Percentiles rank a stretch among this genome's conserved stretches.
phyloP scores from a whole-genome alignment of 2,329 filamentous ascomycete genomes.

The Trichophyton equinum region DNA sequence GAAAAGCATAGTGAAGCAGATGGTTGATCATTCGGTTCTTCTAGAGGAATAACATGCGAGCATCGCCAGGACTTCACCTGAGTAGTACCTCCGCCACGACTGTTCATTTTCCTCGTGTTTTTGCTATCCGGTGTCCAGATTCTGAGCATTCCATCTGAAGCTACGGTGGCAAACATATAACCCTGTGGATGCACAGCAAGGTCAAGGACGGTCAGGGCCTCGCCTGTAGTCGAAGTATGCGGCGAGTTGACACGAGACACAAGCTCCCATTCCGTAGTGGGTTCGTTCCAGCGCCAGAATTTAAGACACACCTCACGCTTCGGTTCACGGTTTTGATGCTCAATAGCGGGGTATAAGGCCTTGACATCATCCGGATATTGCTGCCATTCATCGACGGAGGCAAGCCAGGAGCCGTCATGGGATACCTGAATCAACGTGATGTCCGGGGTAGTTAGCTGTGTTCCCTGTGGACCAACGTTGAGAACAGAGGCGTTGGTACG shows the following conservation, averaged over 20 bases:
- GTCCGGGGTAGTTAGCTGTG: conserved; percentile 62
- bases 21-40: conserved; percentile 26
- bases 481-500: conserved; percentile 76
- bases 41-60: conserved; percentile 40
- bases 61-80: conserved; percentile 64
- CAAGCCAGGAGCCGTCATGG: conserved; percentile 74
- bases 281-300: conserved; percentile 64
- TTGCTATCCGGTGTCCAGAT: conserved; percentile 63
- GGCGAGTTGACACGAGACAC: conserved; percentile 74
- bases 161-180: conserved; percentile 70
- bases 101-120: conserved; percentile 28
- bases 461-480: conserved; percentile 60
- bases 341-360: conserved; percentile 34
- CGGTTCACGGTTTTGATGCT: not conserved
- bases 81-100: conserved; percentile 49
- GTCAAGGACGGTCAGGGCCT: conserved; percentile 52
- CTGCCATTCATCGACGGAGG: conserved; percentile 82
- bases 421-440: conserved; percentile 65
- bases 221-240: conserved; percentile 47
- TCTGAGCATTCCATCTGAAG: conserved; percentile 63
- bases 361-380: conserved; percentile 58
- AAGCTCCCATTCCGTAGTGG: conserved; percentile 53
- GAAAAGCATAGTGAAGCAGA: conserved; percentile 65
- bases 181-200: conserved; percentile 57
- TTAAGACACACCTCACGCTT: conserved; percentile 68